Evolutionary conservation across 1,284 basidiomycete species (phyloP).

Genomic region (Malassezia psittaci): DNA sequence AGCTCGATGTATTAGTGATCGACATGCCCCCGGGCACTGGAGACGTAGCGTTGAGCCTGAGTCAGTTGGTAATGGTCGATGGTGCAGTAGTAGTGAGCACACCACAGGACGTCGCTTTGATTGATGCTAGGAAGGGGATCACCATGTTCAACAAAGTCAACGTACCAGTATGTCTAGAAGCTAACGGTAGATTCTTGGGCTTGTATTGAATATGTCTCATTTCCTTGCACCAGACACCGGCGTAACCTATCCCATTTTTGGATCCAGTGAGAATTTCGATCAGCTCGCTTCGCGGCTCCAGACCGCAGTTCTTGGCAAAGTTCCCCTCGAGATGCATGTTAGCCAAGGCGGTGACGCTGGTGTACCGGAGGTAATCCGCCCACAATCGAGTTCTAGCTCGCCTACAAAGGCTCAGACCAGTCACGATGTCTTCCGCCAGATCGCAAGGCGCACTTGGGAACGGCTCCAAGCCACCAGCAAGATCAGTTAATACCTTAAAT

Average conservation of each 20-base stretch:
- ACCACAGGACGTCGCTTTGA: slow-evolving; percentile 84
- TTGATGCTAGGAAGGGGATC: slow-evolving; percentile 85
- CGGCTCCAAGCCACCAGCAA: neutral
- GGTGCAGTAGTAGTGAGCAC: slow-evolving; percentile 62
- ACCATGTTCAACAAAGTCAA: slow-evolving; percentile 82
- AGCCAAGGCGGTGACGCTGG: slow-evolving; percentile 69
- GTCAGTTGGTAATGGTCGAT: slow-evolving; percentile 62
- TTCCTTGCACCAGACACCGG: slow-evolving; percentile 72
- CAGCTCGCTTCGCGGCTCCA: slow-evolving; percentile 57
- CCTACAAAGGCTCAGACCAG: slow-evolving; percentile 25
- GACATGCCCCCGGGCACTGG: slow-evolving; percentile 98
- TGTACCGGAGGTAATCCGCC: slow-evolving; percentile 50
- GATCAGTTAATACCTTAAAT: no score
- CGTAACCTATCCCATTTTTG: slow-evolving; percentile 67
- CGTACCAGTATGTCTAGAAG: slow-evolving; percentile 59
- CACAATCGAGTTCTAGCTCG: slow-evolving; percentile 20
- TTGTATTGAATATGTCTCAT: slow-evolving; percentile 81
- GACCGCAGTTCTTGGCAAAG: slow-evolving; percentile 65
- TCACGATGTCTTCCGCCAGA: slow-evolving; percentile 19
- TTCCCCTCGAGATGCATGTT: slow-evolving; percentile 70
- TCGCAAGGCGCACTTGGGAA: slow-evolving; percentile 15
- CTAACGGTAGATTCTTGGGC: slow-evolving; percentile 64
- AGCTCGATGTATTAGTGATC: slow-evolving; percentile 73
- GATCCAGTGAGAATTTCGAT: slow-evolving; percentile 60
- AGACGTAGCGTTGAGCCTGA: slow-evolving; percentile 83